phyloP scores from a whole-genome alignment of 73 alveolate species.

The Paramecium sexaurelia region DNA sequence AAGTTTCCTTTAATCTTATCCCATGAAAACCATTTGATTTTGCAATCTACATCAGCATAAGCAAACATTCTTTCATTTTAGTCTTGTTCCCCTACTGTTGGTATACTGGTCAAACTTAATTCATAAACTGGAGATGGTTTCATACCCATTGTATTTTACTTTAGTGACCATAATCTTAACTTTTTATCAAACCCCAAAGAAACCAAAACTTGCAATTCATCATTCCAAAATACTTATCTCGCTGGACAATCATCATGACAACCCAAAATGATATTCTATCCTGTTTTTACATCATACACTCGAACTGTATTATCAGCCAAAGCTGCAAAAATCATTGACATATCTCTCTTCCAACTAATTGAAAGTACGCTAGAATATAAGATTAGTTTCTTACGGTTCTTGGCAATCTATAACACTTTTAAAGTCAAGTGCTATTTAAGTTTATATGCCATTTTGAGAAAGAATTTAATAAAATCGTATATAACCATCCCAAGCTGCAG shows the following conservation, averaged over 20 bases:
- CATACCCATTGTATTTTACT: background rate
- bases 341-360: conserved; percentile 54
- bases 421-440: background rate
- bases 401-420: conserved; percentile 25
- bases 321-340: conserved; percentile 43
- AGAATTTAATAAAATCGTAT: conserved; percentile 49
- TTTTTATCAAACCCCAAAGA: conserved; percentile 19
- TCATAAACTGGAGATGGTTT: conserved; percentile 45
- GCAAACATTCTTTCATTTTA: conserved; percentile 37
- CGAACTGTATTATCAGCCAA: conserved; percentile 53
- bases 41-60: background rate
- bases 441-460: background rate
- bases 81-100: conserved; percentile 10
- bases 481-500: conserved; percentile 57
- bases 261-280: conserved; percentile 30
- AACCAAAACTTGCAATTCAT: background rate
- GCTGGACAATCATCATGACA: conserved; percentile 18
- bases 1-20: background rate
- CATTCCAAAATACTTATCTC: conserved; percentile 5
- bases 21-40: background rate
- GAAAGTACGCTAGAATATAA: conserved; percentile 2
- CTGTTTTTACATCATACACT: conserved; percentile 50
- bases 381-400: background rate
- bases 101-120: conserved; percentile 15
- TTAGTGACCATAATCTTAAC: conserved; percentile 40